Evolutionary conservation across 495 filamentous ascomycete genomes (phyloP).

Genomic region (Articulospora tetracladia): DNA sequence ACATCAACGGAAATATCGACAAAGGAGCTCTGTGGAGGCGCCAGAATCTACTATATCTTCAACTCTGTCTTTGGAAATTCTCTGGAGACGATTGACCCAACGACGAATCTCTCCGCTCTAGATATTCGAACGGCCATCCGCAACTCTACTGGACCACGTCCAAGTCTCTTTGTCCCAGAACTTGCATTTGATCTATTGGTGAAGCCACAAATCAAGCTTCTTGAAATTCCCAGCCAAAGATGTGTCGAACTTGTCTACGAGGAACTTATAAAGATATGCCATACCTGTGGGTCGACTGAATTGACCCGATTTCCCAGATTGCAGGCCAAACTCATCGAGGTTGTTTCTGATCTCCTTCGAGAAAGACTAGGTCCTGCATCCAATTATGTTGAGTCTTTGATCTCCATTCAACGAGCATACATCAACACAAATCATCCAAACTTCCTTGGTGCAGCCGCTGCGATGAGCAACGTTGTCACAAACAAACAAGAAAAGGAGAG

Average conservation of each 20-base stretch:
- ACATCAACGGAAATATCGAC: conserved; percentile 98
- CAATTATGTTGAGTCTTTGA: conserved; percentile 89
- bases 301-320: conserved; percentile 87
- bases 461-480: conserved; percentile 93
- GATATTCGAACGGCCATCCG: conserved; percentile 98
- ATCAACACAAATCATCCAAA: conserved; percentile 99
- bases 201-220: conserved; percentile 95
- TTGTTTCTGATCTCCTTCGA: conserved; percentile 92
- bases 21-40: conserved; percentile 95
- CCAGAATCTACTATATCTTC: conserved; percentile 99
- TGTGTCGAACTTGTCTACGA: conserved; percentile 99
- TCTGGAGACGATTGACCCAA: conserved; percentile 92
- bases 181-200: conserved; percentile 96
- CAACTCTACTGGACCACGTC: conserved; percentile 94
- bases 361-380: conserved; percentile 88
- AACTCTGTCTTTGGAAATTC: conserved; percentile 99
- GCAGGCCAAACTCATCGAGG: conserved; percentile 96
- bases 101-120: conserved; percentile 87
- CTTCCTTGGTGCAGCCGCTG: conserved; percentile 95
- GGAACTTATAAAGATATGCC: conserved; percentile 98
- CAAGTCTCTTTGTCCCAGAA: conserved; percentile 95
- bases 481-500: conserved; percentile 91
- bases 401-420: conserved; percentile 95
- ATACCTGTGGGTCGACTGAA: conserved; percentile 96
- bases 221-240: conserved; percentile 92